A percentile compares a stretch with the other conserved stretches of the same genome.
Conservation (phyloP, 805 yeast species). For the Saturnispora dispora region DNA sequence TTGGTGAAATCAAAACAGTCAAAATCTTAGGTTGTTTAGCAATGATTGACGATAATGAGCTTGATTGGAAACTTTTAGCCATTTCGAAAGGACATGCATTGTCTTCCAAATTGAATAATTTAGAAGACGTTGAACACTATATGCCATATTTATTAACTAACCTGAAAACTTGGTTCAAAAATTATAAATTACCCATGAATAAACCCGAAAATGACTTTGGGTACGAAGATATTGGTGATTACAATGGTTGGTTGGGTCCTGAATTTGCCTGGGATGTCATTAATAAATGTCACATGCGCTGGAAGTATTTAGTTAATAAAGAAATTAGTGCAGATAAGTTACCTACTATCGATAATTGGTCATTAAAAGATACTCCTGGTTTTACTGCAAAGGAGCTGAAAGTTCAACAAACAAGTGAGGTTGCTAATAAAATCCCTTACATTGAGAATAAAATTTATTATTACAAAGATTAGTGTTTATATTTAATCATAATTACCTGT, state of each 20-base stretch:
- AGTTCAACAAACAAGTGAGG: neutral
- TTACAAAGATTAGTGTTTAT: constrained; percentile 2
- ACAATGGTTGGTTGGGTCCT: constrained; percentile 27
- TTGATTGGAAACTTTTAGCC: constrained; percentile 87
- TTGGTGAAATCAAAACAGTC: constrained; percentile 50
- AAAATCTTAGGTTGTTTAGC: constrained; percentile 73
- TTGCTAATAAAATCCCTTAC: constrained; percentile 14
- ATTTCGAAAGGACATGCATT: constrained; percentile 61
- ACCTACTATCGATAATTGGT: constrained; percentile 33
- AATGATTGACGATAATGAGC: constrained; percentile 85
- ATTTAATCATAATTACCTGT: neutral
- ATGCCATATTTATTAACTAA: constrained; percentile 67
- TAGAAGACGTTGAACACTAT: constrained; percentile 56
- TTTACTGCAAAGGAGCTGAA: neutral
- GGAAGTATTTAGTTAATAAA: constrained; percentile 50
- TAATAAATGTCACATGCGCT: constrained; percentile 55
- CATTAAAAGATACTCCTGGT: constrained; percentile 25
- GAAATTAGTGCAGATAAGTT: constrained; percentile 26
- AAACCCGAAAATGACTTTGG: constrained; percentile 71
- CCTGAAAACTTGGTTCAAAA: constrained; percentile 72
- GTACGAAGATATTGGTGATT: constrained; percentile 43
- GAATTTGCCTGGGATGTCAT: constrained; percentile 52
- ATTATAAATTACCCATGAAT: constrained; percentile 77
- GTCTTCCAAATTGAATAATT: constrained; percentile 48
- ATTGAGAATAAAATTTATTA: constrained; percentile 13